Base-by-base conservation (phyloP, 768 basidiomycete species). In the Panaeolus papilionaceus region DNA sequence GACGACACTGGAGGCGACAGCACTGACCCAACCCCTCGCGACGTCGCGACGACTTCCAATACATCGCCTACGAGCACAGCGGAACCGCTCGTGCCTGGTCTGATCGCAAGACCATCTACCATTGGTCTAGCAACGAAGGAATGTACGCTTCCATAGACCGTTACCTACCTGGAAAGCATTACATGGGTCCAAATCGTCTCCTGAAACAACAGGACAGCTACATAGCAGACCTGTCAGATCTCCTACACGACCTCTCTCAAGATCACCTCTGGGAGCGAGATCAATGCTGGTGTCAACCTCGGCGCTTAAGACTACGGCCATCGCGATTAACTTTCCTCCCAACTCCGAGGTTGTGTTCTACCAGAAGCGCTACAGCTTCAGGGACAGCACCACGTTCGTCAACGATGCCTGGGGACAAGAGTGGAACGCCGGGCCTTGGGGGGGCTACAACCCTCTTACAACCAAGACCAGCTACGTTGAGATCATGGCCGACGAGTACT, bases 1-100 rank as follows among this genome's bases (percentile, higher is more conserved):
- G 20, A 51, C 10, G 47, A 51, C 47, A 10, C 26, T 51, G 20
- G 47, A 23, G 47, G 20, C 23, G 20, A 23, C 47, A 20, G 1
- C 6, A 3, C 47, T 23, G 20, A 51, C 23, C 47, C 47, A 4
- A 26, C 8, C 20, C 47, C 47, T 18, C 47, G 47, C 47, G 47
- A 51, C 20, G 23, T 51, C 49, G 47, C 47, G 47, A 51, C 20
- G 23, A 28, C 49, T 28, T 18, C 38, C 39, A 38, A 64, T 68
- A n/a, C 18, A 18, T 7, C 39, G 12, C 23, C 67, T 61, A 64
- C 39, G 61, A 18, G 7, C 33, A 23, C 10, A 23, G 67, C 38
- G 39, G 51, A 9, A 64, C 67, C 62, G 45, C 58, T 7, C 23
- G 63, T 26, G 63, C 23, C 18, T 51, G 20, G 2, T 7, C 47